Evolutionary conservation across 805 yeast genomes (phyloP).

Genomic region (Starmerella potacharoeniae): DNA sequence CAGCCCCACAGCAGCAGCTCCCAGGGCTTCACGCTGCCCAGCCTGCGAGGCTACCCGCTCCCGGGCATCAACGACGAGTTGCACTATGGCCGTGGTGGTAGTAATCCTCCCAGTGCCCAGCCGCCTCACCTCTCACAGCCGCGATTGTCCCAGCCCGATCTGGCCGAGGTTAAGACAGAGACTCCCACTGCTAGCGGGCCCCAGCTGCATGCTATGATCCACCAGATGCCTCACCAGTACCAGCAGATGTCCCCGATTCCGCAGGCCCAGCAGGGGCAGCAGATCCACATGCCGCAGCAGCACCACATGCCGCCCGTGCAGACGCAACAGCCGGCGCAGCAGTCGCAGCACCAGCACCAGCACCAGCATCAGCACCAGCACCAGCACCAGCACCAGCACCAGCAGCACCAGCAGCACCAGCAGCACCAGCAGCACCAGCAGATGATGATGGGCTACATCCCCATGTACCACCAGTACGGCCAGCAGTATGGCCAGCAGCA

Average conservation of each 20-base stretch:
- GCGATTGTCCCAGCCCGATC: conserved; percentile 9
- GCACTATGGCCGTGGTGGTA: conserved; percentile 7
- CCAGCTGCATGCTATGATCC: conserved; percentile 3
- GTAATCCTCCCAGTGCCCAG: conserved; percentile 8
- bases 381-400: conserved; percentile 1
- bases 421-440: conserved; percentile 14
- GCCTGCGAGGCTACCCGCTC: conserved; percentile 11
- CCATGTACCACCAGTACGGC: conserved; percentile 4
- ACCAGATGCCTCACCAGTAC: conserved; percentile 1
- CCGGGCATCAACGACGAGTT: conserved; percentile 3
- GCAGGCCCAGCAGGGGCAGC: conserved; percentile 7
- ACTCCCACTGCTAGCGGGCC: not conserved
- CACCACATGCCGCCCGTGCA: conserved; percentile 9
- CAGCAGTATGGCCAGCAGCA: not conserved
- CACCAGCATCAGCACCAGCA: conserved; percentile 13
- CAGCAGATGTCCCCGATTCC: conserved; percentile 5
- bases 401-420: conserved; percentile 12
- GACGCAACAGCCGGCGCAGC: conserved; percentile 11
- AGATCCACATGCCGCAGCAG: conserved; percentile 6
- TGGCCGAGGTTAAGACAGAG: conserved; percentile 5
- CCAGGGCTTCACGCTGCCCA: conserved; percentile 3
- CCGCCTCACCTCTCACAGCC: not conserved
- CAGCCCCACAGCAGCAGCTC: conserved; percentile 8
- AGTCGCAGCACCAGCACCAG: conserved; percentile 5
- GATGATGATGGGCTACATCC: conserved; percentile 10